Evolutionary conservation across 2,329 filamentous ascomycete genomes (phyloP).

Genomic region (Cladophialophora exuberans): DNA sequence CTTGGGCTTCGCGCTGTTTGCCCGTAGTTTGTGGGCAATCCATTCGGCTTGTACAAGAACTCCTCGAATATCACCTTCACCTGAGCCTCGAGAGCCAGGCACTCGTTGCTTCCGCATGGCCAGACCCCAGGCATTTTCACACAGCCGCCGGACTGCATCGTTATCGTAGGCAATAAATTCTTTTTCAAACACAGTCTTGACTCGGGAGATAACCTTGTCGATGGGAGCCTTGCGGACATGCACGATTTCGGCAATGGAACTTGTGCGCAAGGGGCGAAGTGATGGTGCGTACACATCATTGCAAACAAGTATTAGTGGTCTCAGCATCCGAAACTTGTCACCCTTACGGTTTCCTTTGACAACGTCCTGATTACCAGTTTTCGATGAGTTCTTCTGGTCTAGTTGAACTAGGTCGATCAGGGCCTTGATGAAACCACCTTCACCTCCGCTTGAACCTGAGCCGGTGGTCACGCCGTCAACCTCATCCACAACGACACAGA

Average conservation of each 20-base stretch:
- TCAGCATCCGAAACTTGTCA: conserved; percentile 83
- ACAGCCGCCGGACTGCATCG: conserved; percentile 78
- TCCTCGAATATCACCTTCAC: conserved; percentile 63
- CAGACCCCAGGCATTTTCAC: conserved; percentile 69
- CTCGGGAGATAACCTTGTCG: conserved; percentile 78
- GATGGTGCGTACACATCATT: conserved; percentile 96
- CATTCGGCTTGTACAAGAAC: conserved; percentile 68
- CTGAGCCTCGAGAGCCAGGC: conserved; percentile 48
- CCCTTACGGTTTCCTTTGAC: conserved; percentile 63
- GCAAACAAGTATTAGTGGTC: conserved; percentile 91
- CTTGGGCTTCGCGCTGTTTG: conserved; percentile 40
- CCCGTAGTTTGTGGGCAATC: conserved; percentile 63
- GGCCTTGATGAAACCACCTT: conserved; percentile 94
- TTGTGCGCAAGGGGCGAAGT: conserved; percentile 82
- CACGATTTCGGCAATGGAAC: conserved; percentile 82
- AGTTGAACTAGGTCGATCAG: conserved; percentile 85
- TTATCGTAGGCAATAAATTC: conserved; percentile 87
- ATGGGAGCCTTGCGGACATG: conserved; percentile 87
- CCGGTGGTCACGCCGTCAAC: conserved; percentile 92
- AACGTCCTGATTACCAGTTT: conserved; percentile 18
- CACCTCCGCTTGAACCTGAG: conserved; percentile 70
- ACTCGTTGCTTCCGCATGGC: conserved; percentile 58
- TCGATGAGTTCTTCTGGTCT: conserved; percentile 76
- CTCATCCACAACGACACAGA: conserved; percentile 94
- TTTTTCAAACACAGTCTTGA: conserved; percentile 83